Percentiles rank a stretch among this genome's conserved stretches.
Conservation (phyloP, 208 protist genomes). For the Trypanosoma congolense region DNA sequence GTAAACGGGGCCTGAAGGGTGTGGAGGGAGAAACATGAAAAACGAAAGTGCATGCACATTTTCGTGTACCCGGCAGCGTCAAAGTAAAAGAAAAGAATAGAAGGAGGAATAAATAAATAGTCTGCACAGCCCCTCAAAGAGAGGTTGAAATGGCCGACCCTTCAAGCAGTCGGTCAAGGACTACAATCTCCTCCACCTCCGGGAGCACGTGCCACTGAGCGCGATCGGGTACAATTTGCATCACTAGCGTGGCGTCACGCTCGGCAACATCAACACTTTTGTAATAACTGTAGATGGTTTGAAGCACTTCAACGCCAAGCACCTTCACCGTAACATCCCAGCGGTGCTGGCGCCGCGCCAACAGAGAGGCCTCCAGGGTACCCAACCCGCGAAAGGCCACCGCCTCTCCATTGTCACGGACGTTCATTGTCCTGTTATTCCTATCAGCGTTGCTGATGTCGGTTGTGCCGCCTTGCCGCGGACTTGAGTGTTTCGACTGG, state of each 20-base stretch:
- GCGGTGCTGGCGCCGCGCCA: conserved; percentile 32
- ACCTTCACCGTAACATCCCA: conserved; percentile 20
- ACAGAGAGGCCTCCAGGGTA: conserved; percentile 25
- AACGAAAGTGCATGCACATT: conserved; percentile 1
- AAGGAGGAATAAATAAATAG: conserved; percentile 2
- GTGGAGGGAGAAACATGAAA: no score
- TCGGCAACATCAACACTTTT: conserved; percentile 37
- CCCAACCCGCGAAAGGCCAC: background rate
- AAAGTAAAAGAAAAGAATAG: background rate
- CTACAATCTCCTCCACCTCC: conserved; percentile 64
- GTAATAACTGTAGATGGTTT: conserved; percentile 71
- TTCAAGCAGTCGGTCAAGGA: conserved; percentile 62
- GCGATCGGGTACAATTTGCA: conserved; percentile 57
- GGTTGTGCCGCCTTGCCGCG: background rate
- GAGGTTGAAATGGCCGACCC: conserved; percentile 2
- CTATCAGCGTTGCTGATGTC: background rate
- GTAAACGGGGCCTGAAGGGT: no score
- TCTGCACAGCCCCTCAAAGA: background rate
- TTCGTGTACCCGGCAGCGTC: background rate
- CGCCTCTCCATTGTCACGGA: background rate
- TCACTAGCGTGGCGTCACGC: conserved; percentile 48
- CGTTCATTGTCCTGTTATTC: background rate
- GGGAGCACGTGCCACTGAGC: conserved; percentile 63
- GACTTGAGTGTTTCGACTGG: background rate
- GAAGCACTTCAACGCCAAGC: conserved; percentile 30